These are phyloP conservation scores for Trichoderma oligosporum DNA, from an alignment of 2,329 filamentous ascomycete genomes.

Conservation along the genomic window DNA sequence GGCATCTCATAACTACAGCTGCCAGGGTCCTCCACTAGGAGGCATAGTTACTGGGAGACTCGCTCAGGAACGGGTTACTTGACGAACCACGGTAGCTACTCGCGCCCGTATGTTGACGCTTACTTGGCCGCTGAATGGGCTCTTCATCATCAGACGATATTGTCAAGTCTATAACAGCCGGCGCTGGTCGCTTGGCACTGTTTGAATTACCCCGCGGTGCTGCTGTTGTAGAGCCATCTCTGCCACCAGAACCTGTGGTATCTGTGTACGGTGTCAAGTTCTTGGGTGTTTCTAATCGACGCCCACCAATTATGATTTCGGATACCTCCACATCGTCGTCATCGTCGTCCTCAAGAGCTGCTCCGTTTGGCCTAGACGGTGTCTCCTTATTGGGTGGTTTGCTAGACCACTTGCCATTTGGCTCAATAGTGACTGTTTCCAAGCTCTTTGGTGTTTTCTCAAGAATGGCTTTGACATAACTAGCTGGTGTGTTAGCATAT, in stretches of 20 bases:
- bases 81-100: constrained; percentile 26
- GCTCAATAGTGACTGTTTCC: constrained; percentile 88
- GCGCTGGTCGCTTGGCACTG: constrained; percentile 46
- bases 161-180: constrained; percentile 58
- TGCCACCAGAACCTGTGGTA: constrained; percentile 38
- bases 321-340: constrained; percentile 52
- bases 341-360: constrained; percentile 34
- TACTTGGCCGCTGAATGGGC: constrained; percentile 42
- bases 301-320: constrained; percentile 38
- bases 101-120: constrained; percentile 41
- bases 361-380: constrained; percentile 28
- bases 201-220: constrained; percentile 35
- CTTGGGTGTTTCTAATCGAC: constrained; percentile 37
- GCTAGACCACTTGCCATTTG: constrained; percentile 70
- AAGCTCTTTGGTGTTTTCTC: constrained; percentile 63
- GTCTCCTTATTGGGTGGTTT: constrained; percentile 36
- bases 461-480: constrained; percentile 85
- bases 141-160: constrained; percentile 53
- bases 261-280: constrained; percentile 34
- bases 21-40: constrained; percentile 1
- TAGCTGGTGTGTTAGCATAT: constrained; percentile 33
- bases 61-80: constrained; percentile 15
- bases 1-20: neutral
- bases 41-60: constrained; percentile 11
- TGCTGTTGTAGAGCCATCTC: constrained; percentile 35